Evolutionary conservation across 2,329 filamentous ascomycete genomes (phyloP), one percentile per base, ranked within the genome.

Genomic region (Aspergillus japonicus): DNA sequence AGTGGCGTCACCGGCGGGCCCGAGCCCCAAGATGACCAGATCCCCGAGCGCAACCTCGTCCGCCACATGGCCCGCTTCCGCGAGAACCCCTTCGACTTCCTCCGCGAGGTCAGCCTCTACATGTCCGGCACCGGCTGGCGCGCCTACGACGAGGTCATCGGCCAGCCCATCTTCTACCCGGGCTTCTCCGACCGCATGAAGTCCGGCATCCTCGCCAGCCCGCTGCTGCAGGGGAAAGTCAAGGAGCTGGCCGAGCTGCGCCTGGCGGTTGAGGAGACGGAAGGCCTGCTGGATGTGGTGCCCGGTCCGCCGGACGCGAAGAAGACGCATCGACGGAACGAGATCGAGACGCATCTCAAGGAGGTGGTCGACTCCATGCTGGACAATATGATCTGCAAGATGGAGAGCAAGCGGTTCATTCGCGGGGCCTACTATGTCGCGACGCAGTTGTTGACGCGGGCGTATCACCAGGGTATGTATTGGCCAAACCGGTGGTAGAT

Each of bases 371-470:
- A 95, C 64, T 88, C 89, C 65, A 88, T 95, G 84, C 91, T 92
- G 24, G 92, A 96, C 71, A 87, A 89, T 64, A 98, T 99, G 95
- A 97, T 99, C 63, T 98, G 94, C 84, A 99, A 99, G 78, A 94
- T 98, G 83, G 95, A 99, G 77, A 96, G 89, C 81, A 96, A 93
- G 73, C 81, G 86, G 2, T 98, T 98, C 71, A 96, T 99, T 67
- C 83, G 95, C 52, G 87, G 91, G 24, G 94, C 95, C 50, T 98
- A 98, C 74, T 99, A 97, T 73, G 73, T 96, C 44, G 83, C 82
- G 51, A 96, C 93, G 1, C 94, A 98, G 77, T 82, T 98, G 50
- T 81, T 98, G 62, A 96, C 94, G 4, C 82, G 95, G 62, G 94
- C 95, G 5, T 99, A 99, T 74, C 92, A 98, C 71, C 94, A 98